Evolutionary conservation across 2,329 filamentous ascomycete species (phyloP).

Genomic region (Trichophyton benhamiae): DNA sequence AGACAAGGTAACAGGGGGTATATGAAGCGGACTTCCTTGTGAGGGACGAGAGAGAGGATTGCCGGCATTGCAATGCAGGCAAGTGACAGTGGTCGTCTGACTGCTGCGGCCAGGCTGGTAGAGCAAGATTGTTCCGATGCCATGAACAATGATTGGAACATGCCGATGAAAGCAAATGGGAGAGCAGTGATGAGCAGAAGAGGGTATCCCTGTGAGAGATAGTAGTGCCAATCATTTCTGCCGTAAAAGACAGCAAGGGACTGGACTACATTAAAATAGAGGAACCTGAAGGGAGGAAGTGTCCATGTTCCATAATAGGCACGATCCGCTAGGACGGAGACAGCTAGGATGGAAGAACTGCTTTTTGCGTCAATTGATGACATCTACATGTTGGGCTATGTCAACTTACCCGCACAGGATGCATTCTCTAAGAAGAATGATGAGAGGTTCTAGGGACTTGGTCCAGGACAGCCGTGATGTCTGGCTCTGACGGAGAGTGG

Average conservation of each 20-base stretch:
- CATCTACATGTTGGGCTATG: not conserved
- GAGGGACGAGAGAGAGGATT: slow-evolving; percentile 64
- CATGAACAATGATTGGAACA: slow-evolving; percentile 44
- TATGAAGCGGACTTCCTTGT: slow-evolving; percentile 96
- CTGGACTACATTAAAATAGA: slow-evolving; percentile 82
- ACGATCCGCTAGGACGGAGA: slow-evolving; percentile 58
- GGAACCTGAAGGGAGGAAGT: slow-evolving; percentile 73
- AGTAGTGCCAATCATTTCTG: slow-evolving; percentile 82
- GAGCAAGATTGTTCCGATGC: slow-evolving; percentile 23
- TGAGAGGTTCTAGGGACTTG: slow-evolving; percentile 22
- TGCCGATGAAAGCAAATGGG: slow-evolving; percentile 57
- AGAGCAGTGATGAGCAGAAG: slow-evolving; percentile 72
- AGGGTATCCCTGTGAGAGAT: slow-evolving; percentile 77
- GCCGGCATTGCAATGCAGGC: slow-evolving; percentile 49
- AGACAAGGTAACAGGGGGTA: slow-evolving; percentile 83
- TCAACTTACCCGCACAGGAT: slow-evolving; percentile 43
- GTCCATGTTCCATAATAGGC: slow-evolving; percentile 77
- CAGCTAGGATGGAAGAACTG: slow-evolving; percentile 40
- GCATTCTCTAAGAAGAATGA: slow-evolving; percentile 48
- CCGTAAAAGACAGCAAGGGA: slow-evolving; percentile 89
- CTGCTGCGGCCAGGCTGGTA: slow-evolving; percentile 15
- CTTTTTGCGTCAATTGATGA: not conserved
- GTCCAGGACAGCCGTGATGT: not conserved
- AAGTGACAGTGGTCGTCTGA: slow-evolving; percentile 45
- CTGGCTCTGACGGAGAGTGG: slow-evolving; percentile 5